A percentile compares a stretch with the other conserved stretches of the same genome.
phyloP scores from a whole-genome alignment of 2,329 filamentous ascomycete genomes.

The Lasiodiplodia gonubiensis region DNA sequence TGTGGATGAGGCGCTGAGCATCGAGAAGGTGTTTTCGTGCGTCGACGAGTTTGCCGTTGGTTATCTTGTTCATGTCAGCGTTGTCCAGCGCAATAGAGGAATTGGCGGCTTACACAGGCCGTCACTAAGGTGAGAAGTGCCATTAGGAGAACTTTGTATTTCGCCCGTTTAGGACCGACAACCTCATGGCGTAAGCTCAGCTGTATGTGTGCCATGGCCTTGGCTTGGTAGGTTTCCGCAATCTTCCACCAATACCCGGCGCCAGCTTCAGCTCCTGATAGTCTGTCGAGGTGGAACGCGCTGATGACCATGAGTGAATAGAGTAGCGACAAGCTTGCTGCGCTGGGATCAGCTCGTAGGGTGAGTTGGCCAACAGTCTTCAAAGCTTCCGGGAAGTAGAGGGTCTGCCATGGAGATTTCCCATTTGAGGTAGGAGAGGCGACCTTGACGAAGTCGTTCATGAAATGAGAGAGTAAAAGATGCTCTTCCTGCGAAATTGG shows the following conservation, averaged over 20 bases:
- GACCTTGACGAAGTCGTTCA: constrained; percentile 15
- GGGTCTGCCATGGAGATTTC: constrained; percentile 11
- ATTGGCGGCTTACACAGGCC: constrained; percentile 1
- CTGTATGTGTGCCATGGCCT: constrained; percentile 9
- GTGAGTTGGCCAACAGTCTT: constrained; percentile 11
- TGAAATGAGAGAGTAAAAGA: constrained; percentile 16
- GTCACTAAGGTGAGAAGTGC: constrained; percentile 6
- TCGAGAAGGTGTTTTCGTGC: constrained; percentile 8
- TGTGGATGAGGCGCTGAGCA: constrained; percentile 4
- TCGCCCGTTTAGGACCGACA: background rate
- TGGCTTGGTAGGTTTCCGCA: constrained; percentile 10
- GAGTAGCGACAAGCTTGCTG: background rate
- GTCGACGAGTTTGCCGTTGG: constrained; percentile 17
- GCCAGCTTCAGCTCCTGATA: background rate
- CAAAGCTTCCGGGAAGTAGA: constrained; percentile 9
- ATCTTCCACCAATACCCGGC: constrained; percentile 7
- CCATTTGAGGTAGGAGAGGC: background rate
- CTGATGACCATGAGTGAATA: constrained; percentile 14
- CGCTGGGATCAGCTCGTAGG: background rate
- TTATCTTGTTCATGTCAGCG: background rate
- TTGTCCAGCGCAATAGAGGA: rapidly evolving
- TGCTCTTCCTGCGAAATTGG: constrained; percentile 4
- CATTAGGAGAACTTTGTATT: constrained; percentile 15
- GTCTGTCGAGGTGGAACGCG: constrained; percentile 11
- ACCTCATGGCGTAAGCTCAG: background rate